Base-by-base conservation (phyloP, 2,329 filamentous ascomycete species). In the Penicillium polonicum region DNA sequence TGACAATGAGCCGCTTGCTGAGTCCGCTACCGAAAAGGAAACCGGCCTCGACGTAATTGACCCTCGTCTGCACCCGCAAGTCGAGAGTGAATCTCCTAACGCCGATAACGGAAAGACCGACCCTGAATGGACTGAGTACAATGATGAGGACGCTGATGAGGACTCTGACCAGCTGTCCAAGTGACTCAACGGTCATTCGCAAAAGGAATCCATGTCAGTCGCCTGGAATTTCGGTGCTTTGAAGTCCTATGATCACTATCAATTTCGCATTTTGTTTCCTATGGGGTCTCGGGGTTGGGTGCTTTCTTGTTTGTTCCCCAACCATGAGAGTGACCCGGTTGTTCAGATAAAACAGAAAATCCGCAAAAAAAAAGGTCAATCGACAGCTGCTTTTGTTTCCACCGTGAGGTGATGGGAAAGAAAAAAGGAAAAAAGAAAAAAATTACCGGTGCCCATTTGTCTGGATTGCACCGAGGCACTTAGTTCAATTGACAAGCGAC, bases 11-110 rank as follows among this genome's bases (percentile, higher is more conserved):
- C 4, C 13, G 21, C 12, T 31, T n/a, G 21, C 19, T 2, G 45
- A 25, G 4, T 2, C 15, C 21, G 19, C 15, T 15, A 23, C 23
- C 27, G 13, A 43, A 9, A 13, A 7, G 6, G 38, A n/a, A 10
- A 7, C 3, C 2, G 17, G 12, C 3, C 23, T 17, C 0, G 48
- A 19, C 1, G 1, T 2, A 0, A 12, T 23, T 7, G 25, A 41
- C 2, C 13, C 36, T n/a, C 12, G 1, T 10, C 23, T 50, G 2
- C 35, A 21, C 5, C 6, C n/a, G 12, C 2, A 29, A 2, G 3
- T 6, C 7, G 1, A 41, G 8, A 13, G 8, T 1, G 5, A 31
- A 15, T 2, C 13, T 3, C 12, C 13, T 5, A 13, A 13, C 8
- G 5, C 3, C 13, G 36, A 42, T 2, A 17, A 33, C 7, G 23